phyloP scores from a whole-genome alignment of 768 basidiomycete genomes.

The Crassisporium funariophilum region DNA sequence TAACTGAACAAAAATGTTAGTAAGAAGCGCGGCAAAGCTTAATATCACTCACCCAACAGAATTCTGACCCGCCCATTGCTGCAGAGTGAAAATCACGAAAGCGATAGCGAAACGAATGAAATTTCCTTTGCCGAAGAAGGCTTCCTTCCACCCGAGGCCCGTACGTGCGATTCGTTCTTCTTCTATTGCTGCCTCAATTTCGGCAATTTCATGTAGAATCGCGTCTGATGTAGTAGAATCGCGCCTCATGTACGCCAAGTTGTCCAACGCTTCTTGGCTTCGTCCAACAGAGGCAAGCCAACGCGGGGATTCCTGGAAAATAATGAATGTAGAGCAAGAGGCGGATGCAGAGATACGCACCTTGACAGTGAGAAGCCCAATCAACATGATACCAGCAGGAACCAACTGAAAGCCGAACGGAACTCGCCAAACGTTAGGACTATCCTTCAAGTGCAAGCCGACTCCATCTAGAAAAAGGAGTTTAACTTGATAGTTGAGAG shows the following conservation, averaged over 20 bases:
- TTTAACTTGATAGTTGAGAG: too few species aligned
- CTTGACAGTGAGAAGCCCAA: constrained; percentile 70
- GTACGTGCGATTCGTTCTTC: constrained; percentile 69
- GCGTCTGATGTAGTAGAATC: constrained; percentile 40
- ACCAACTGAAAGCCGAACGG: constrained; percentile 78
- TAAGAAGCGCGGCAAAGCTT: neutral
- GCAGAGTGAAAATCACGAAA: constrained; percentile 74
- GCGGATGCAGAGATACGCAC: constrained; percentile 23
- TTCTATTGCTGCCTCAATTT: constrained; percentile 78
- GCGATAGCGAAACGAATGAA: constrained; percentile 82
- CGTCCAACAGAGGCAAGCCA: constrained; percentile 73
- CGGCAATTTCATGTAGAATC: constrained; percentile 65
- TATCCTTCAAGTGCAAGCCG: constrained; percentile 48
- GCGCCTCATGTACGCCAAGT: constrained; percentile 66
- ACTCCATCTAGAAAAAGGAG: constrained; percentile 52
- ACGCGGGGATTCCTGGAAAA: constrained; percentile 68
- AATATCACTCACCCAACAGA: constrained; percentile 53
- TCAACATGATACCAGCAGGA: constrained; percentile 68
- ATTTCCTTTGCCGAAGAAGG: constrained; percentile 83
- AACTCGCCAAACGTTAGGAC: constrained; percentile 65
- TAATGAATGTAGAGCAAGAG: neutral
- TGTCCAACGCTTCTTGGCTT: constrained; percentile 51
- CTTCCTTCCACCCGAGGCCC: constrained; percentile 69
- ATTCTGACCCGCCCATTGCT: constrained; percentile 87
- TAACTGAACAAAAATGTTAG: constrained; percentile 44